Evolutionary conservation across 2,329 filamentous ascomycete species (phyloP), one percentile per base, ranked within the genome.

Genomic region (Alternaria sp.): DNA sequence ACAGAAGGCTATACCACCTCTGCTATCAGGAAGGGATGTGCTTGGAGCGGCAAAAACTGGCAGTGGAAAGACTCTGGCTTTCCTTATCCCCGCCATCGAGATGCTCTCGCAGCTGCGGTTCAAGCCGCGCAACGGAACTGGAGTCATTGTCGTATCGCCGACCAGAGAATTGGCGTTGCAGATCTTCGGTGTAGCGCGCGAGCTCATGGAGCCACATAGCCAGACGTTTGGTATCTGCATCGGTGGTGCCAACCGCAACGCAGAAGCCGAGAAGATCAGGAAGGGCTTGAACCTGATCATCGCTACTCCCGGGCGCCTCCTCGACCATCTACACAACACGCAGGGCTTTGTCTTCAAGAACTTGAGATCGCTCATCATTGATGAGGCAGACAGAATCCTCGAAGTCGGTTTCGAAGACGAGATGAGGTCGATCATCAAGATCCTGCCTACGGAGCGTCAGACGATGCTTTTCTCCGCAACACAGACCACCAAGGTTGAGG

Each of bases 381-480:
- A 99, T 74, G 96, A 99, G 83, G 96, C 96, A 17, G 96, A 99
- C 79, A 90, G 96, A 51, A 97, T 99, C 67, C 84, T 99, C 47
- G 96, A 99, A 83, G 93, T 97, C 66, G 95, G 96, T 73, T 99
- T 99, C 85, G 96, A 99, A 81, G 96, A 98, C 76, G 96, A 99
- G 83, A 97, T 99, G 92, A 88, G 93, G 68, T 91, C 96, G 79
- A 97, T 99, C 71, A 90, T 98, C 81, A 96, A 96, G 85, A 96
- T 98, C 59, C 84, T 98, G 17, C 77, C 57, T 5, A 54, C 91
- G 70, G 90, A 96, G 61, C 89, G 96, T 63, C 95, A 98, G 81
- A 97, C 94, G 0, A 96, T 97, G 90, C 88, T 99, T n/a, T 99
- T 99, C 85, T 97, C 93, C 13, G 96, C 96, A 13, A 99, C 96